These are phyloP conservation scores for Parachaetomium inaequale DNA, from an alignment of 495 filamentous ascomycete genomes.

Conservation along the genomic window DNA sequence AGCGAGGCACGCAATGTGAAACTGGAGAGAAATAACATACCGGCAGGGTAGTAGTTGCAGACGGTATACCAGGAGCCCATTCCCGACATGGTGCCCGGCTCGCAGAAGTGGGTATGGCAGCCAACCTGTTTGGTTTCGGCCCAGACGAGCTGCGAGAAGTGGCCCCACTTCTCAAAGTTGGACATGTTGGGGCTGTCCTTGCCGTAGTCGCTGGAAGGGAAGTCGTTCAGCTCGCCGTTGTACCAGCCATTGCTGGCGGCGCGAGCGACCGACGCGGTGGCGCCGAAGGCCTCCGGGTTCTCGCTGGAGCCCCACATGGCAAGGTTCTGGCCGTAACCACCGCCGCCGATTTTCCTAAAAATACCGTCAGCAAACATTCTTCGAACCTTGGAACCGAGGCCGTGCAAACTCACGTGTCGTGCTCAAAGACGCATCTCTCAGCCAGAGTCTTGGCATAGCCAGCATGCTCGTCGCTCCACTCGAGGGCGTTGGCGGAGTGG, in stretches of 20 bases:
- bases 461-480: conserved; percentile 61
- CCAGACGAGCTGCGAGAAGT: conserved; percentile 93
- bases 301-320: conserved; percentile 43
- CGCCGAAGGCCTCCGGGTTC: conserved; percentile 29
- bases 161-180: conserved; percentile 70
- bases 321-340: conserved; percentile 84
- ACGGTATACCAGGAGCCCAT: conserved; percentile 61
- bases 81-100: conserved; percentile 43
- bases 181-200: conserved; percentile 49
- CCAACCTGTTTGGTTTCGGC: conserved; percentile 64
- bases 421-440: conserved; percentile 62
- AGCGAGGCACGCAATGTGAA: conserved; percentile 16
- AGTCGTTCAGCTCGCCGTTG: conserved; percentile 64
- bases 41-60: conserved; percentile 81
- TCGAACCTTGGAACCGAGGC: background rate
- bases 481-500: conserved; percentile 64
- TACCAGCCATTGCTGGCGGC: conserved; percentile 78
- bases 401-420: conserved; percentile 69
- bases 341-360: conserved; percentile 48
- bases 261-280: conserved; percentile 50
- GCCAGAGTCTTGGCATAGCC: conserved; percentile 52
- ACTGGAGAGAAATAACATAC: conserved; percentile 38
- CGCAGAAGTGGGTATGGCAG: conserved; percentile 61
- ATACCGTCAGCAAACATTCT: conserved; percentile 12
- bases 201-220: conserved; percentile 39